Base-by-base conservation (phyloP, 2,329 filamentous ascomycete genomes). In the Macrophomina tecta region DNA sequence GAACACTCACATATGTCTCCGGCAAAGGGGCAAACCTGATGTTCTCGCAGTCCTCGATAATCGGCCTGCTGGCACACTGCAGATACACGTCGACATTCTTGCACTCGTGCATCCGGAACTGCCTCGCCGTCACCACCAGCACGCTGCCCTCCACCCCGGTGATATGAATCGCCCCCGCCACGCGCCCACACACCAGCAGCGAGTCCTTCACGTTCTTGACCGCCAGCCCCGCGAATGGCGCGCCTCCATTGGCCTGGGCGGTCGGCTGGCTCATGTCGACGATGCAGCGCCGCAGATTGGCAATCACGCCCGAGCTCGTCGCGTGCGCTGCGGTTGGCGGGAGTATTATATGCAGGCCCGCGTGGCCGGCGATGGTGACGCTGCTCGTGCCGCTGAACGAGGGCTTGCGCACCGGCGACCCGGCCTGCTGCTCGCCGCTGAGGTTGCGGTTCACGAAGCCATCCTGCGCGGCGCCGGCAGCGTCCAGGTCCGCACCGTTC, bases 61-160 rank as follows among this genome's bases (percentile, higher is more conserved):
- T 97, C 0, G 95, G 95, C 69, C 93, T 89, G 73, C 92, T 95
- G 1, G 84, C 83, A 75, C 91, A 94, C 70, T 90, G 86, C 67
- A 99, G 82, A 76, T 98, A 98, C 11, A 99, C 85, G 70, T 92
- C 88, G 42, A 96, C 91, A 68, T 93, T 86, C 52, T 82, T 84
- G 74, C 92, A 96, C 70, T 94, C 91, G 76, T 99, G 95, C 82
- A 99, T 94, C 28, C 95, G 87, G 73, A 97, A 93, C 78, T 99
- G 95, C n/a, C 91, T 86, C 7, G 70, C 49, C 6, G 87, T 85
- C 2, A 97, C 88, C 0, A 97, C 88, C 14, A 97, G 78, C n/a
- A 93, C 86, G 69, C 89, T 91, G 72, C 92, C 83, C 61, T 84
- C 81, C 1, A 97, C 81, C 0, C 84, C 86, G 0, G 94, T 98